These are phyloP conservation scores for Kodamaea nitidulidarum DNA, from an alignment of 805 yeast genomes.

Conservation along the genomic window DNA sequence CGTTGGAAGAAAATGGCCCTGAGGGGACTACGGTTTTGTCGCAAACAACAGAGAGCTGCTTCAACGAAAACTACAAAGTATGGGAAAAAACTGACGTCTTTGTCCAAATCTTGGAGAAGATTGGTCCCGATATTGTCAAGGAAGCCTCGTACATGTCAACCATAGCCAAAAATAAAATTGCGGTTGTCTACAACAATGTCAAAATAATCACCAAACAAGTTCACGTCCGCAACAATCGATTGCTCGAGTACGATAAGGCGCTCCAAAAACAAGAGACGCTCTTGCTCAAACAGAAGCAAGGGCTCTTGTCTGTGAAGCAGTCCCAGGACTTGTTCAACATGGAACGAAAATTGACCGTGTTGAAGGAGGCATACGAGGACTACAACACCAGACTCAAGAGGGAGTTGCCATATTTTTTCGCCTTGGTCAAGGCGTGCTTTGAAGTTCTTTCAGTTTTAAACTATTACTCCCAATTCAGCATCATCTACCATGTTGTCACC, in stretches of 20 bases:
- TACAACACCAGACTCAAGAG: conserved; percentile 37
- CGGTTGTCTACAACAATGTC: conserved; percentile 14
- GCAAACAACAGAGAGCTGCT: conserved; percentile 4
- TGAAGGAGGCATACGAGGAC: conserved; percentile 26
- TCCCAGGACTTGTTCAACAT: conserved; percentile 19
- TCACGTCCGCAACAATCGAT: conserved; percentile 27
- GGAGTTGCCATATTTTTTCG: conserved; percentile 46
- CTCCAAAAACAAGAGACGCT: conserved; percentile 24
- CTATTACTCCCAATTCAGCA: conserved; percentile 37
- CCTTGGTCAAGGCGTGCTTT: conserved; percentile 27
- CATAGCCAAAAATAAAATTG: conserved; percentile 14
- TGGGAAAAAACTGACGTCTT: conserved; percentile 22
- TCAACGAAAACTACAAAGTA: conserved; percentile 11
- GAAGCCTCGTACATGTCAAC: conserved; percentile 12
- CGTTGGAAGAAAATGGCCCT: conserved; percentile 3
- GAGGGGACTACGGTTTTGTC: conserved; percentile 6
- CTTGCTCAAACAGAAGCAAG: conserved; percentile 34
- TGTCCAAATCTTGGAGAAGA: conserved; percentile 14
- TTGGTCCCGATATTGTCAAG: conserved; percentile 11
- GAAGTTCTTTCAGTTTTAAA: conserved; percentile 28
- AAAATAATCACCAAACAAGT: conserved; percentile 24
- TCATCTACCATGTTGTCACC: conserved; percentile 26
- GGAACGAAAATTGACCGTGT: conserved; percentile 24
- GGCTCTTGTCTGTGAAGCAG: conserved; percentile 28
- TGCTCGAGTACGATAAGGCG: conserved; percentile 37